Evolutionary conservation across 1,139 yeast species (phyloP).

Genomic region (Waltiozyma sp.): DNA sequence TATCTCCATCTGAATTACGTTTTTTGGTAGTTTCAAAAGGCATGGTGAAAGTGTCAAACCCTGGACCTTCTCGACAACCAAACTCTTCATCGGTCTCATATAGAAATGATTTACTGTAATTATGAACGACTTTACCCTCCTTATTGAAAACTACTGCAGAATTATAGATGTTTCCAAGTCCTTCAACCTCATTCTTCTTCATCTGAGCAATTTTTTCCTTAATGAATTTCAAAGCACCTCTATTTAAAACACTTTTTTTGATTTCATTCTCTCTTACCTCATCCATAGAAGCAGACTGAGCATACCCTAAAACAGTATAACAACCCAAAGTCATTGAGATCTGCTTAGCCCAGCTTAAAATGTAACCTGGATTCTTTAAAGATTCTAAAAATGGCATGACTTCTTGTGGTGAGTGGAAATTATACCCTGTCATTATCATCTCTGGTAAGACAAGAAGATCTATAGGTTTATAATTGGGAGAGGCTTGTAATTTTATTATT

Average conservation of each 20-base stretch:
- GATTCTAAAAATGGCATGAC: conserved; percentile 52
- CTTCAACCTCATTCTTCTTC: not conserved
- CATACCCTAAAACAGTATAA: conserved; percentile 74
- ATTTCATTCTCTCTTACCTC: too few species aligned
- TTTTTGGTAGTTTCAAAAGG: not conserved
- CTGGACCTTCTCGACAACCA: conserved; percentile 64
- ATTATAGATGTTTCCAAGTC: conserved; percentile 41
- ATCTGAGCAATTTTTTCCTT: too few species aligned
- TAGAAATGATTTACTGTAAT: conserved; percentile 69
- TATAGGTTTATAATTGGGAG: conserved; percentile 13
- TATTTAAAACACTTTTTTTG: too few species aligned
- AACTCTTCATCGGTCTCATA: conserved; percentile 73
- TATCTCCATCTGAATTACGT: too few species aligned
- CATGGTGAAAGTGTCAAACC: conserved; percentile 25
- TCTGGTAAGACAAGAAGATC: conserved; percentile 75
- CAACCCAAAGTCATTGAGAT: conserved; percentile 44
- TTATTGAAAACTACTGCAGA: conserved; percentile 60
- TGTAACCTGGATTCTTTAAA: conserved; percentile 28
- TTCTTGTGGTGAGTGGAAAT: conserved; percentile 40
- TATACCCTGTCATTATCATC: conserved; percentile 78
- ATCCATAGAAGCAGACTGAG: conserved; percentile 31
- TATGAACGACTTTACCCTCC: conserved; percentile 45
- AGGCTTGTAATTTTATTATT: conserved; percentile 18
- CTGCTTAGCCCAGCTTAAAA: conserved; percentile 46
- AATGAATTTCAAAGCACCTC: too few species aligned